Evolutionary conservation across 2,329 filamentous ascomycete species (phyloP), one percentile per base, ranked within the genome.

Genomic region (Exophiala sp.): DNA sequence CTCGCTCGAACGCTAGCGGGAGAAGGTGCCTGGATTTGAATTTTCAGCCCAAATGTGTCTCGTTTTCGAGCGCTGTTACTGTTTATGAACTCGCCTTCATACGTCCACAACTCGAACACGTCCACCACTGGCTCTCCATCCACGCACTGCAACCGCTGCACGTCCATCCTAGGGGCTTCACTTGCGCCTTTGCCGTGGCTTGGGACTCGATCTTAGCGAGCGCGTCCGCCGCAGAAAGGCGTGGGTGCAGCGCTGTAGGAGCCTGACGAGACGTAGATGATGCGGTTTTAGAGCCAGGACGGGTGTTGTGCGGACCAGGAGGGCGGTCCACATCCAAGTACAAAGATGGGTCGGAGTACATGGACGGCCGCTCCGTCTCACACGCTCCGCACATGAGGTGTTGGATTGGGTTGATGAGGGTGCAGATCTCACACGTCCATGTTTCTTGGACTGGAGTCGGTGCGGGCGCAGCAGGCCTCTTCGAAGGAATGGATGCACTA

Each of bases 71-170:
- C 24, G 5, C 7, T 29, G 24, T 29, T 29, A 29, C 24, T 18
- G 11, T 29, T 57, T 51, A 57, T 32, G 78, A 80, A 38, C 66
- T 68, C 34, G 68, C 62, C 65, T 85, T 85, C 79, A 85, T 81
- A 7, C 68, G 71, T 46, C 82, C 82, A 65, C 83, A 86, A 9
- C 72, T 71, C 11, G 78, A 77, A 61, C 83, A 86, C 3, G 81
- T 84, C 82, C 82, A 85, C 81, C 82, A 86, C 61, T 81, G 70
- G 16, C 74, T 76, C 65, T 85, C 83, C 81, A 85, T 85, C 55
- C 83, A 85, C 0, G 77, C 76, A 5, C 80, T 79, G 56, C 83
- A 86, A 5, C 71, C 68, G 47, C 72, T 62, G 65, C 83, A 86
- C 50, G 77, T 71, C 83, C 83, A 86, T 1, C 81, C 82, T 16